Evolutionary conservation across 78 protist species (phyloP).

Genomic region (Dictyostelium firmibasis): DNA sequence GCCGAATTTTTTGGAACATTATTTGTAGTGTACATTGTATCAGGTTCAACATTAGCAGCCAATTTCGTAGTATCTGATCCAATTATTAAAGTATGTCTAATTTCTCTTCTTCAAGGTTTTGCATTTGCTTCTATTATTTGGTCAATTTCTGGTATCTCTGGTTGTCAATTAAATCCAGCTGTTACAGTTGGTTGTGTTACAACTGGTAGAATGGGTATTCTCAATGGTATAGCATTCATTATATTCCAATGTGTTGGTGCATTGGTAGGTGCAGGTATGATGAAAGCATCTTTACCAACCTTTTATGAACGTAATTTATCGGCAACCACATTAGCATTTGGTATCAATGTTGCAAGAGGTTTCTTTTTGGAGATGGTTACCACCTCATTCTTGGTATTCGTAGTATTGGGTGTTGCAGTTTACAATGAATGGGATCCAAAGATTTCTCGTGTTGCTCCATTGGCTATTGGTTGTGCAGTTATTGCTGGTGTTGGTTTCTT

Average conservation of each 20-base stretch:
- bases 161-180: constrained; percentile 79
- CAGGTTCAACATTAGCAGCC: constrained; percentile 23
- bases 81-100: background rate
- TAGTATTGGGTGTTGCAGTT: constrained; percentile 63
- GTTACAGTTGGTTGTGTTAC: constrained; percentile 47
- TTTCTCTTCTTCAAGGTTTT: constrained; percentile 50
- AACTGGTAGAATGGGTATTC: constrained; percentile 72
- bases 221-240: constrained; percentile 47
- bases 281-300: constrained; percentile 51
- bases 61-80: background rate
- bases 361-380: constrained; percentile 62
- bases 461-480: constrained; percentile 80
- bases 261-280: constrained; percentile 68
- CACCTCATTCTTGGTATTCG: constrained; percentile 42
- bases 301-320: constrained; percentile 30
- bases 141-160: constrained; percentile 67
- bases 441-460: constrained; percentile 66
- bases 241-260: constrained; percentile 80
- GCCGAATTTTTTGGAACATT: constrained; percentile 65
- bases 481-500: constrained; percentile 59
- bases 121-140: constrained; percentile 50
- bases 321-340: constrained; percentile 26
- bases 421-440: constrained; percentile 64
- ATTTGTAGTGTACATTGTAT: constrained; percentile 19
- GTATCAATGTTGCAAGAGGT: constrained; percentile 41